Evolutionary conservation across 352 stramenopile genomes (phyloP).

Genomic region (Pythium periplocum): DNA sequence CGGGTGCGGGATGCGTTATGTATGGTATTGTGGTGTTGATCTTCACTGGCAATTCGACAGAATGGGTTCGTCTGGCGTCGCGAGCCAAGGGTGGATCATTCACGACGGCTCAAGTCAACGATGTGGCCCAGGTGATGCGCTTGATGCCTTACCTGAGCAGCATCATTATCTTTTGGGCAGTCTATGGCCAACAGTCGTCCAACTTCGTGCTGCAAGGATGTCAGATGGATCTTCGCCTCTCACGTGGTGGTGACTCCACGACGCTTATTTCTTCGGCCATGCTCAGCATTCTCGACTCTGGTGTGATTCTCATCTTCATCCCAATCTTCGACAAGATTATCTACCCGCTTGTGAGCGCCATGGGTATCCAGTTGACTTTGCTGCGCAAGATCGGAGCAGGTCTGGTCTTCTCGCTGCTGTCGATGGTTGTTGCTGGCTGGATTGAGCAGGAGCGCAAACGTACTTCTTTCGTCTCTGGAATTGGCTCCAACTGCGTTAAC

Average conservation of each 20-base stretch:
- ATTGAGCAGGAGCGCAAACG: constrained; percentile 72
- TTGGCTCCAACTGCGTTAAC: constrained; percentile 73
- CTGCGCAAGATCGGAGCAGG: constrained; percentile 85
- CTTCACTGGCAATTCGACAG: constrained; percentile 44
- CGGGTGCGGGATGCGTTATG: constrained; percentile 37
- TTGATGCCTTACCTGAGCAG: constrained; percentile 74
- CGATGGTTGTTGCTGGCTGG: constrained; percentile 67
- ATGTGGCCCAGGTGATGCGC: constrained; percentile 71
- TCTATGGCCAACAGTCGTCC: constrained; percentile 75
- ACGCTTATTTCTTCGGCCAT: constrained; percentile 82
- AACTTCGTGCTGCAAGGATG: constrained; percentile 82
- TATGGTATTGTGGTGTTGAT: constrained; percentile 67
- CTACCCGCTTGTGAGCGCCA: constrained; percentile 63
- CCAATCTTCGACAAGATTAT: constrained; percentile 83
- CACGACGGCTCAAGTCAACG: constrained; percentile 50
- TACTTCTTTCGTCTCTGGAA: constrained; percentile 27
- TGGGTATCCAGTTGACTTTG: constrained; percentile 72
- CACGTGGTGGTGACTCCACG: constrained; percentile 10
- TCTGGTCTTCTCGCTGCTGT: constrained; percentile 73
- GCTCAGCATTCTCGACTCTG: constrained; percentile 84
- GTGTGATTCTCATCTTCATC: constrained; percentile 89
- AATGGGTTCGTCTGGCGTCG: constrained; percentile 51
- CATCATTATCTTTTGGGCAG: constrained; percentile 82
- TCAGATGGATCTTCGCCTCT: constrained; percentile 59
- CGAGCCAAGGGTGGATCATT: constrained; percentile 52